phyloP scores from a whole-genome alignment of 2,329 filamentous ascomycete genomes.

The Lachnellula hyalina region DNA sequence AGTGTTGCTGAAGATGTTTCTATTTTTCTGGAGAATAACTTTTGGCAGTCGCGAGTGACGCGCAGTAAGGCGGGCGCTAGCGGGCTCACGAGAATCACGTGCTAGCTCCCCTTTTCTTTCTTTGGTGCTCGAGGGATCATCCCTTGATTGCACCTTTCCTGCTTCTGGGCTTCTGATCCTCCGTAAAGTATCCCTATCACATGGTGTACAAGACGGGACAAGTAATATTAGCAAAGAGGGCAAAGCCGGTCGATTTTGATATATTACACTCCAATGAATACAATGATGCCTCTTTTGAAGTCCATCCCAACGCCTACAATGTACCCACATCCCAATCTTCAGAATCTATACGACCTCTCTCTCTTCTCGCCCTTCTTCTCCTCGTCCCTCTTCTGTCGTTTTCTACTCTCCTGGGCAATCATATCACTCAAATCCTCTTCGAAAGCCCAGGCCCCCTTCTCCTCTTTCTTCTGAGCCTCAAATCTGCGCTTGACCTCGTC shows the following conservation, averaged over 20 bases:
- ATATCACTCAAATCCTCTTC: constrained; percentile 92
- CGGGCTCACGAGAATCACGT: background rate
- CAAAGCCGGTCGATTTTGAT: background rate
- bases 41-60: background rate
- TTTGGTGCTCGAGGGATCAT: too few relatives aligned
- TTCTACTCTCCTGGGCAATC: constrained; percentile 89
- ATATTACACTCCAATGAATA: constrained; percentile 18
- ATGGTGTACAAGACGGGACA: background rate
- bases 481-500: constrained; percentile 78
- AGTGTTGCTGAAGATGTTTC: background rate
- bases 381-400: constrained; percentile 82
- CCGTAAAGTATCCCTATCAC: too few relatives aligned
- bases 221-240: background rate
- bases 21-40: background rate
- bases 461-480: constrained; percentile 62
- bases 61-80: background rate
- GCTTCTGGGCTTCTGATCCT: too few relatives aligned
- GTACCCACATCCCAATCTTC: constrained; percentile 3
- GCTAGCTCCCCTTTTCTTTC: too few relatives aligned
- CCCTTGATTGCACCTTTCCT: too few relatives aligned
- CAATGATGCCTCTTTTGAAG: constrained; percentile 1
- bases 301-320: background rate
- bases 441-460: constrained; percentile 57
- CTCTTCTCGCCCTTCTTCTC: constrained; percentile 63
- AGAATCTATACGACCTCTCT: constrained; percentile 30